These are phyloP conservation scores for Phellopilus nigrolimitatus DNA, from an alignment of 1,284 basidiomycete genomes.

Conservation along the genomic window DNA sequence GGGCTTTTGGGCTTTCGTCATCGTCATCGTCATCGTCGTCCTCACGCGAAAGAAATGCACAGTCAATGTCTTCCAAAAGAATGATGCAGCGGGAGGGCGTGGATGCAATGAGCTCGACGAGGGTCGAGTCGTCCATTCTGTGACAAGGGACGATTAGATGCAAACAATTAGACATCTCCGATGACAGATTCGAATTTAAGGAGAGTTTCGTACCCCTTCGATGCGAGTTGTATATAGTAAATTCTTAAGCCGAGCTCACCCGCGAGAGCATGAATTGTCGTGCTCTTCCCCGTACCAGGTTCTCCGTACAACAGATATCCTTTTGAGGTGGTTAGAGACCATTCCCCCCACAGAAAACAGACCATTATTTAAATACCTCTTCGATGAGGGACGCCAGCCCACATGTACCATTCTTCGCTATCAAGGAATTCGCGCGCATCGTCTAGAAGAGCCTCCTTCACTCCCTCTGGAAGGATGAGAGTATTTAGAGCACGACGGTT, in stretches of 20 bases:
- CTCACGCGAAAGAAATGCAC: slow-evolving; percentile 45
- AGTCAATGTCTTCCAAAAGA: slow-evolving; percentile 53
- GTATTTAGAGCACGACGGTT: slow-evolving; percentile 42
- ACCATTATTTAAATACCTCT: slow-evolving; percentile 28
- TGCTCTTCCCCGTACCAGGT: slow-evolving; percentile 48
- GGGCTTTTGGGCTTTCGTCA: slow-evolving; percentile 2
- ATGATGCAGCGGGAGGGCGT: slow-evolving; percentile 48
- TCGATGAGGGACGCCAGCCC: slow-evolving; percentile 50
- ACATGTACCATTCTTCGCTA: slow-evolving; percentile 46
- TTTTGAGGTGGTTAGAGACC: background rate
- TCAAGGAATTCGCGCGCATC: slow-evolving; percentile 49
- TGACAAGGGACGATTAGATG: background rate
- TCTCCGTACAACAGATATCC: slow-evolving; percentile 51
- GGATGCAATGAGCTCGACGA: slow-evolving; percentile 39
- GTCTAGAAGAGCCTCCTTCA: slow-evolving; percentile 42
- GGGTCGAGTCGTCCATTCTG: slow-evolving; percentile 45
- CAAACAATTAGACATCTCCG: too few species aligned
- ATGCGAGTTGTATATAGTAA: slow-evolving; percentile 49
- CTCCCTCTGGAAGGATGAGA: slow-evolving; percentile 43
- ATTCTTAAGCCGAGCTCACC: slow-evolving; percentile 57
- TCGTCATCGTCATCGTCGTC: slow-evolving; percentile 33
- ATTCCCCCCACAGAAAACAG: background rate
- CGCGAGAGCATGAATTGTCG: slow-evolving; percentile 57
- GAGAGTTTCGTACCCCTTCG: slow-evolving; percentile 36
- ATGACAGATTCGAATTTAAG: too few species aligned